A percentile compares a stretch with the other conserved stretches of the same genome.
These are phyloP conservation scores for Pythium aphanidermatum DNA, from an alignment of 352 stramenopile species.

Conservation along the genomic window DNA sequence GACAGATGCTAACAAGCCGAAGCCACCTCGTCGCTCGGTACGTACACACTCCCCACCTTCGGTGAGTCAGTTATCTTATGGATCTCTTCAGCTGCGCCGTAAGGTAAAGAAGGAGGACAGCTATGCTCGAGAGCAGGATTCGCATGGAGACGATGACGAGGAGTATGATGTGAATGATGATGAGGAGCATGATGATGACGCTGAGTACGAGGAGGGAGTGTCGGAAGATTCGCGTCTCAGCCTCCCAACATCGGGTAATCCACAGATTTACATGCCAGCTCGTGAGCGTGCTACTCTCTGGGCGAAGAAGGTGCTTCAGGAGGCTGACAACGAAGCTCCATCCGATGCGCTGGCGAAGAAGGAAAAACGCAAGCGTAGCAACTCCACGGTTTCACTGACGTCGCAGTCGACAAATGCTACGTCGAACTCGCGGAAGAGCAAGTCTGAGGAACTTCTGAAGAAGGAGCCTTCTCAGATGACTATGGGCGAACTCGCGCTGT, in stretches of 20 bases:
- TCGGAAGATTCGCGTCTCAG: constrained; percentile 36
- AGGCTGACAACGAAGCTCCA: constrained; percentile 20
- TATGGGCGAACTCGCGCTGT: constrained; percentile 75
- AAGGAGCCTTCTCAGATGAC: constrained; percentile 81
- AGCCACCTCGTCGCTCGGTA: constrained; percentile 20
- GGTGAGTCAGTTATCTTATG: not conserved
- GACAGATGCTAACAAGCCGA: constrained; percentile 8
- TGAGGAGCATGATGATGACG: constrained; percentile 6
- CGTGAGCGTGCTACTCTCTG: constrained; percentile 67
- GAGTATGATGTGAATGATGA: constrained; percentile 16
- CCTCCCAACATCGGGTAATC: constrained; percentile 27
- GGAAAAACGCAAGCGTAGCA: constrained; percentile 43
- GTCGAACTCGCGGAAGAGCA: constrained; percentile 23
- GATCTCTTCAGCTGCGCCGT: constrained; percentile 26
- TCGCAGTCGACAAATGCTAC: constrained; percentile 26
- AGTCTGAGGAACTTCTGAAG: constrained; percentile 51
- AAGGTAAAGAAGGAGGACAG: constrained; percentile 39
- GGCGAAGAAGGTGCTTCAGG: constrained; percentile 59
- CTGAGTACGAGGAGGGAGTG: constrained; percentile 36
- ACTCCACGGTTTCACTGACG: constrained; percentile 39
- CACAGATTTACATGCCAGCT: constrained; percentile 54
- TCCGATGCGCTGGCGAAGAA: constrained; percentile 30
- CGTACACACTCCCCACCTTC: too few relatives aligned
- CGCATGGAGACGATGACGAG: constrained; percentile 10
- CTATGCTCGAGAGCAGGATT: constrained; percentile 30